Conservation (phyloP, 108 stramenopile species). For the Pseudonitzschia pungens region DNA sequence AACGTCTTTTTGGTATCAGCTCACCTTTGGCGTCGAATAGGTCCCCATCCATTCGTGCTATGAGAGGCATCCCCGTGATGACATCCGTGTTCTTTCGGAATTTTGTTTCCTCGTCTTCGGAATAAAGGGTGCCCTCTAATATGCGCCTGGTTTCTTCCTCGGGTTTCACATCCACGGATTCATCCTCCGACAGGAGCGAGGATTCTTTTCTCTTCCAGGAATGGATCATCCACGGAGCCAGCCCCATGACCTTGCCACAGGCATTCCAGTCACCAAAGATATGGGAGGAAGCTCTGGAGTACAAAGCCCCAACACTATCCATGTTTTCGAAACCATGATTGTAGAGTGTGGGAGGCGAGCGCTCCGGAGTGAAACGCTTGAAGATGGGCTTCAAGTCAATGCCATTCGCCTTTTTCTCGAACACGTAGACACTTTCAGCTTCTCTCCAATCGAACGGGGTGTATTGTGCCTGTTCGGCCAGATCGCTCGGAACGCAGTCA, state of each 20-base stretch:
- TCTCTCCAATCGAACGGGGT: slow-evolving; percentile 85
- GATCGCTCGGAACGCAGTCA: slow-evolving; percentile 75
- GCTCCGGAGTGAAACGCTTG: slow-evolving; percentile 90
- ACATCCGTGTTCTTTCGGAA: slow-evolving; percentile 57
- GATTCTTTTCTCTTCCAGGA: slow-evolving; percentile 58
- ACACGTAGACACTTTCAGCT: slow-evolving; percentile 90
- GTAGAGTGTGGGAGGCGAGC: slow-evolving; percentile 65
- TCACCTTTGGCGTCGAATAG: slow-evolving; percentile 69
- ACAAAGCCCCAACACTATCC: slow-evolving; percentile 94
- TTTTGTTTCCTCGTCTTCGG: slow-evolving; percentile 37
- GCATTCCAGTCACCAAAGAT: slow-evolving; percentile 98
- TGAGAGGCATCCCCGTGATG: slow-evolving; percentile 62
- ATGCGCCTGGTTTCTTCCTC: slow-evolving; percentile 40
- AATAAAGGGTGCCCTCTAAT: slow-evolving; percentile 59
- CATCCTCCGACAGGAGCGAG: slow-evolving; percentile 10
- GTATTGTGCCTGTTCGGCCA: slow-evolving; percentile 47
- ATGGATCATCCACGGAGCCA: slow-evolving; percentile 88
- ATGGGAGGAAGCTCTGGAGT: slow-evolving; percentile 89
- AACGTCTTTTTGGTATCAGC: slow-evolving; percentile 52
- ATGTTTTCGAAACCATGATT: slow-evolving; percentile 93
- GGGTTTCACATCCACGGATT: slow-evolving; percentile 33
- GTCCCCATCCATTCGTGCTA: slow-evolving; percentile 74
- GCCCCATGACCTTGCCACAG: slow-evolving; percentile 95
- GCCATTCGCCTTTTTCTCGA: slow-evolving; percentile 44
- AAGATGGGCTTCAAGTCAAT: slow-evolving; percentile 67